Conservation (phyloP, 2,329 filamentous ascomycete genomes). For the Scedosporium minutisporum region DNA sequence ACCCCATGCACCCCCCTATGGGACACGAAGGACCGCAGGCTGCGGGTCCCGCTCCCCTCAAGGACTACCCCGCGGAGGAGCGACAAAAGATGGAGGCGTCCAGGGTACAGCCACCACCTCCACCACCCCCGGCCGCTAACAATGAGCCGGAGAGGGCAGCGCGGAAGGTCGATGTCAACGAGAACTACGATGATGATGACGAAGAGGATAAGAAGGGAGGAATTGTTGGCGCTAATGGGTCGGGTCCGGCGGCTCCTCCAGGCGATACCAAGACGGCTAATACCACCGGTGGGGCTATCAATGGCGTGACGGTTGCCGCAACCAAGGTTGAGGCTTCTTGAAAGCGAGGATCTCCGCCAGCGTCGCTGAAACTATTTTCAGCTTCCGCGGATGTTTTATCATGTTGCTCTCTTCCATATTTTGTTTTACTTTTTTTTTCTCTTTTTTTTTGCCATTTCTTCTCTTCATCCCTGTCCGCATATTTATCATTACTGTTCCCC, state of each 20-base stretch:
- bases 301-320: conserved; percentile 34
- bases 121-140: neutral
- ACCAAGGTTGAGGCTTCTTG: conserved; percentile 36
- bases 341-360: neutral
- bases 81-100: conserved; percentile 37
- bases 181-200: conserved; percentile 91
- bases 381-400: neutral
- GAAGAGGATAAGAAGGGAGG: conserved; percentile 66
- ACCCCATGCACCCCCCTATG: conserved; percentile 39
- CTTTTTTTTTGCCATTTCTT: neutral
- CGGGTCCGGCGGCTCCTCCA: conserved; percentile 29
- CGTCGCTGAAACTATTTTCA: neutral
- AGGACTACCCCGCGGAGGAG: conserved; percentile 50
- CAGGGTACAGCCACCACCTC: neutral
- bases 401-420: neutral
- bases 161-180: conserved; percentile 92
- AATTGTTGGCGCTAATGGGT: conserved; percentile 20
- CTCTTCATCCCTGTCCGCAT: neutral
- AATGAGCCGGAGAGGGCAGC: conserved; percentile 76
- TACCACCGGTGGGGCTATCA: conserved; percentile 37
- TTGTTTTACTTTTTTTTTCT: conserved; percentile 4
- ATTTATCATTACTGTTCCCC: neutral
- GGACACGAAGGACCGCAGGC: conserved; percentile 38
- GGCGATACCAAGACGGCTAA: conserved; percentile 40
- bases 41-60: conserved; percentile 31